Percentiles rank a stretch among this genome's conserved stretches.
Conservation (phyloP, 306 rosid species). For the Clitoria ternatea region DNA sequence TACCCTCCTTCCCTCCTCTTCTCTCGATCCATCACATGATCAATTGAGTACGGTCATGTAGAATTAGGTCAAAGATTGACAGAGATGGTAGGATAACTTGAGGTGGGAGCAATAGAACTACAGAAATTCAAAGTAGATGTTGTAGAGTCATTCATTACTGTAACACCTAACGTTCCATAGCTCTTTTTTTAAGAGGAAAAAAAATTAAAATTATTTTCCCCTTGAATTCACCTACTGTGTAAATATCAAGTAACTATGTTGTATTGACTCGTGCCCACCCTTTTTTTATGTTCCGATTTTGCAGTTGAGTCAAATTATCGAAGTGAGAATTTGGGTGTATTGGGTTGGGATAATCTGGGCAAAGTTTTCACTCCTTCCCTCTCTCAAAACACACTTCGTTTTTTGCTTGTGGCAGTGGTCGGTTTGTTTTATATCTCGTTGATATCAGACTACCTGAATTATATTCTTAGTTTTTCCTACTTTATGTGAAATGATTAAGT, state of each 20-base stretch:
- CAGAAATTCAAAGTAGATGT: slow-evolving; percentile 24
- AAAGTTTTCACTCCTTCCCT: background rate
- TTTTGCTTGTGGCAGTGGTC: too few relatives aligned
- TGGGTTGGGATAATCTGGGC: background rate
- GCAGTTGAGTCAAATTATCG: too few relatives aligned
- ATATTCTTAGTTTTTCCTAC: too few relatives aligned
- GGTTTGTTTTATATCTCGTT: too few relatives aligned
- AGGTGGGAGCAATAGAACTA: slow-evolving; percentile 36
- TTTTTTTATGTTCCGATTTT: slow-evolving; percentile 6
- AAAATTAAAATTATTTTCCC: slow-evolving; percentile 13
- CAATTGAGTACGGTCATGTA: slow-evolving; percentile 24
- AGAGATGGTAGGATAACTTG: slow-evolving; percentile 47
- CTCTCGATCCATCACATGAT: slow-evolving; percentile 31
- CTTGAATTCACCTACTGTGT: slow-evolving; percentile 33
- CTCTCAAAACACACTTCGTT: too few relatives aligned
- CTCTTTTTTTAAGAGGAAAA: background rate
- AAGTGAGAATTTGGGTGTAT: slow-evolving; percentile 16
- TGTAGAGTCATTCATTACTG: slow-evolving; percentile 47
- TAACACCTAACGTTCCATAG: slow-evolving; percentile 43
- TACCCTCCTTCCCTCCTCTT: background rate
- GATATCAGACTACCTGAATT: too few relatives aligned
- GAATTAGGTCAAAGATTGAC: slow-evolving; percentile 63
- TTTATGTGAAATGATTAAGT: too few relatives aligned
- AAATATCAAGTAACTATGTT: slow-evolving; percentile 32
- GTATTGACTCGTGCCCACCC: background rate